Evolutionary conservation across 805 yeast genomes (phyloP), one percentile per base, ranked within the genome.

Genomic region (Saccharomycopsis vini): DNA sequence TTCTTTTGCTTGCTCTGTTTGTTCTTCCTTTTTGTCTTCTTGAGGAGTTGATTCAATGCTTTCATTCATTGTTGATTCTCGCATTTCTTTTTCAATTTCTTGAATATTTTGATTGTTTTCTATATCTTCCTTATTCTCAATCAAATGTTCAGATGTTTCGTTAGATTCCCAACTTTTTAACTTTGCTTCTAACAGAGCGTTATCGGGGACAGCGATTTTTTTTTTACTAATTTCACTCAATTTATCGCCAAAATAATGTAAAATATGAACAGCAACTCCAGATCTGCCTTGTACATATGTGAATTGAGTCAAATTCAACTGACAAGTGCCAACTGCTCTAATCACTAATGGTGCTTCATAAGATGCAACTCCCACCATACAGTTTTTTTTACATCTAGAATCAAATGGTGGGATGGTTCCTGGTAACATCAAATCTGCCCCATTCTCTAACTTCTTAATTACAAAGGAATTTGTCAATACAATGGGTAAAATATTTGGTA

Each of bases 341-440:
- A 78, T 69, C 9, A 81, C 80, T 2, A 71, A 59, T 0, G 95
- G 94, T 19, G 68, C 57, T 13, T 71, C 68, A 23, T 69, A 64
- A 49, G 76, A 74, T 0, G 80, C 86, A 21, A 90, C 69, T 1
- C 83, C 95, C 16, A 88, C 95, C 3, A 85, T 56, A 0, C 69
- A 55, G 0, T 87, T 94, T 41, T 40, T 24, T 13, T 20, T 6
- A 39, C 48, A 40, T 29, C 44, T 16, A 21, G 31, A 21, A 30
- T 48, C 51, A 30, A 49, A 49, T 2, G 80, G 80, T 0, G 77
- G 74, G 3, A 71, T 56, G 4, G 77, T 71, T 0, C 94, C 94
- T 2, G 88, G 83, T 28, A 81, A 65, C 88, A 83, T 82, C 50
- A 84, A 61, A 53, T 83, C 73, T 0, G 97, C 96, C 10, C 97